Evolutionary conservation across 163 green algal genomes (phyloP).

Genomic region (Scenedesmus sp.): DNA sequence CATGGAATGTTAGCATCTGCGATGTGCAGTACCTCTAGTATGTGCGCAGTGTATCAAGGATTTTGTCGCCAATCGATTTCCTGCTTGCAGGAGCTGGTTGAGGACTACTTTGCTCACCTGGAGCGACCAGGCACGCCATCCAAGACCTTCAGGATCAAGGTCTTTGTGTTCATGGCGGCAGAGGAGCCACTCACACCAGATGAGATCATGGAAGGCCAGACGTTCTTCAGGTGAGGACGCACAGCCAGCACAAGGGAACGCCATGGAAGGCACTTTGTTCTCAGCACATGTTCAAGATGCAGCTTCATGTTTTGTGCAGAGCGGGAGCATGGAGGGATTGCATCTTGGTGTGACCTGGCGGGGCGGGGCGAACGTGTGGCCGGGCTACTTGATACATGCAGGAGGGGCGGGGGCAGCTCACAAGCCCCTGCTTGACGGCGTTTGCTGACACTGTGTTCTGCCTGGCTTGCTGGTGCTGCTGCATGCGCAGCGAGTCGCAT

Average conservation of each 20-base stretch:
- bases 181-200: slow-evolving; percentile 70
- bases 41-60: background rate
- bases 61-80: background rate
- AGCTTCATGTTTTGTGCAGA: background rate
- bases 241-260: background rate
- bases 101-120: slow-evolving; percentile 68
- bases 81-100: slow-evolving; percentile 68
- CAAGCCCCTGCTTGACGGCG: background rate
- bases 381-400: background rate
- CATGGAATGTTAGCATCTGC: background rate
- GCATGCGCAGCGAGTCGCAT: slow-evolving; percentile 20
- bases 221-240: slow-evolving; percentile 50
- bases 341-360: background rate
- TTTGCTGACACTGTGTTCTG: background rate
- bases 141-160: slow-evolving; percentile 69
- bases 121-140: slow-evolving; percentile 61
- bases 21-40: background rate
- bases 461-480: background rate
- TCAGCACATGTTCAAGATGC: background rate
- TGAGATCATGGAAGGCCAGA: slow-evolving; percentile 59
- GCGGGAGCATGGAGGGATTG: too few relatives aligned
- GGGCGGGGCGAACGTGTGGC: background rate
- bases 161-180: slow-evolving; percentile 51
- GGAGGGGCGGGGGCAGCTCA: background rate
- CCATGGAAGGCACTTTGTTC: too few relatives aligned